Evolutionary conservation across 116 monocot genomes (phyloP).

Genomic region (Papilionanthe hybrid): DNA sequence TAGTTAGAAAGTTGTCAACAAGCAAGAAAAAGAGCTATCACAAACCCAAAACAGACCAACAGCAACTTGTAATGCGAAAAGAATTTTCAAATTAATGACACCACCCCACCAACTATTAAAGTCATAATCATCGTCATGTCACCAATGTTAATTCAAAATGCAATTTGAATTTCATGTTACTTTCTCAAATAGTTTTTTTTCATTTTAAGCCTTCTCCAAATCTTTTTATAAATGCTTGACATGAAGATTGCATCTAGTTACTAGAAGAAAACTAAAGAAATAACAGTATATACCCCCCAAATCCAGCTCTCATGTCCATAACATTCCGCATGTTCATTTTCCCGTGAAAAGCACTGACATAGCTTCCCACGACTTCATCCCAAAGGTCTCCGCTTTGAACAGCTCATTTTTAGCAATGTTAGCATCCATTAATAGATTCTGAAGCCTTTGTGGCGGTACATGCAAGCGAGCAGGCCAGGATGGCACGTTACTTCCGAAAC

Average conservation of each 20-base stretch:
- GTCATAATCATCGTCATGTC: not conserved
- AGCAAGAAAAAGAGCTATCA: not conserved
- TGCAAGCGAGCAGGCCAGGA: constrained; percentile 74
- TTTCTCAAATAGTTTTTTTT: not conserved
- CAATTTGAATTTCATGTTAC: not conserved
- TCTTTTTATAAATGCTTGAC: not conserved
- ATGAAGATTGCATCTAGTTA: not conserved
- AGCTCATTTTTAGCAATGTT: constrained; percentile 72
- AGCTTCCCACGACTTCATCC: constrained; percentile 60
- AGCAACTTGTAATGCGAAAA: not conserved
- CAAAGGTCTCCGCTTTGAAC: constrained; percentile 73
- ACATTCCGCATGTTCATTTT: constrained; percentile 76
- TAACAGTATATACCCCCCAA: constrained; percentile 68
- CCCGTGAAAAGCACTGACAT: constrained; percentile 61
- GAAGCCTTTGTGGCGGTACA: constrained; percentile 67
- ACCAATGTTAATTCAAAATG: not conserved
- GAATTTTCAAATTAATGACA: not conserved
- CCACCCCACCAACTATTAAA: not conserved
- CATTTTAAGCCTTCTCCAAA: not conserved
- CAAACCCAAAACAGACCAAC: not conserved
- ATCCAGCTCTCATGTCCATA: constrained; percentile 97
- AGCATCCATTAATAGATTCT: constrained; percentile 82
- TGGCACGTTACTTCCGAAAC: constrained; percentile 50
- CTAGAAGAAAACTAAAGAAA: not conserved
- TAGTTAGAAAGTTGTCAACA: not conserved